A percentile compares a stretch with the other conserved stretches of the same genome.
phyloP scores from a whole-genome alignment of 345 rosid species.

The Eutrema yunnanense region DNA sequence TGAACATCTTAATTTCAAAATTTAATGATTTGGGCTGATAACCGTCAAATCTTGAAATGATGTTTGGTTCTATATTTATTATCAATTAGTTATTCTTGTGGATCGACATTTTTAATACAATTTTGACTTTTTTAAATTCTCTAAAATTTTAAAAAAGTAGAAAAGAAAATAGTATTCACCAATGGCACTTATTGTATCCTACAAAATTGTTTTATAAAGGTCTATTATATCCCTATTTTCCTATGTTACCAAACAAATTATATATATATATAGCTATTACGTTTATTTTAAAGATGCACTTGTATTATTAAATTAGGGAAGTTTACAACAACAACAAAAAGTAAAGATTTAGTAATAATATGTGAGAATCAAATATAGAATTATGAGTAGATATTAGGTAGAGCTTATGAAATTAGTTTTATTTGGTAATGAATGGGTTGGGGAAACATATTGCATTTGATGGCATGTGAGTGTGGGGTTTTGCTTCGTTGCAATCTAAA shows the following conservation, averaged over 20 bases:
- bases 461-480: conserved; percentile 37
- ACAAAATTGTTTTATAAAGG: neutral
- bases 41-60: conserved; percentile 4
- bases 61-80: neutral
- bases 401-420: neutral
- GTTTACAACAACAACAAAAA: neutral
- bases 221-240: neutral
- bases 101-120: neutral
- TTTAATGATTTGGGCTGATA: neutral
- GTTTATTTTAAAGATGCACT: neutral
- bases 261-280: neutral
- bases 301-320: neutral
- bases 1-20: neutral
- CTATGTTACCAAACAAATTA: neutral
- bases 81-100: neutral
- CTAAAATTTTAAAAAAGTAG: neutral
- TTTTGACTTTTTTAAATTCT: neutral
- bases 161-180: neutral
- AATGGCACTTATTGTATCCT: neutral
- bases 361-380: neutral
- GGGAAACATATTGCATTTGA: conserved; percentile 13
- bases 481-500: conserved; percentile 1
- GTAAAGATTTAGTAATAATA: neutral
- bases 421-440: conserved; percentile 11
- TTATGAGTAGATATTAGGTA: conserved; percentile 9